Percentiles rank a stretch among this genome's conserved stretches.
Evolutionary conservation across 345 rosid genomes (phyloP).

Genomic region (Alliaria petiolata): DNA sequence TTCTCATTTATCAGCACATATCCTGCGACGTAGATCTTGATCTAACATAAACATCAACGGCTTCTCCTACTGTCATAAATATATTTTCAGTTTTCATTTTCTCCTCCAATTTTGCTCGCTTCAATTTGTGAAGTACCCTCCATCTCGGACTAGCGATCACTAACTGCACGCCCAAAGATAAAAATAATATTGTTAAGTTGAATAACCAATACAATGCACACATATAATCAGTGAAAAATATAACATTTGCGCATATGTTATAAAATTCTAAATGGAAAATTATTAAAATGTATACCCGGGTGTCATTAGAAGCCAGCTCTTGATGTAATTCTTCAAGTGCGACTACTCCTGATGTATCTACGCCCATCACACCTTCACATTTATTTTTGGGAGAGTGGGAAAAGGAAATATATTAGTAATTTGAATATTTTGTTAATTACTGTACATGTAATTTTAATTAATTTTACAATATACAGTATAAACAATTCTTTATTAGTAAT

Average conservation of each 20-base stretch:
- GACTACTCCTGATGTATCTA: constrained; percentile 69
- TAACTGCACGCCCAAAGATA: constrained; percentile 37
- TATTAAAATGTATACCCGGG: constrained; percentile 35
- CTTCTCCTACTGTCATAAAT: constrained; percentile 59
- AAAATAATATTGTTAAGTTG: background rate
- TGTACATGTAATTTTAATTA: background rate
- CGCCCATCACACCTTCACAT: constrained; percentile 51
- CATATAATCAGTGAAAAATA: background rate
- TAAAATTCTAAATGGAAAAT: background rate
- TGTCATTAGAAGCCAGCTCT: constrained; percentile 42
- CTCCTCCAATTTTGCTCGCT: constrained; percentile 47
- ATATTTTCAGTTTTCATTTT: constrained; percentile 43
- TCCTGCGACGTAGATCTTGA: constrained; percentile 4
- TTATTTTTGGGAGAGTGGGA: background rate
- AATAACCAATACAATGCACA: background rate
- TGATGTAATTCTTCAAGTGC: constrained; percentile 71
- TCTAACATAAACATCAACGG: constrained; percentile 34
- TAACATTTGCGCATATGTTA: background rate
- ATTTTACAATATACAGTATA: background rate
- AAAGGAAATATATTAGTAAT: background rate
- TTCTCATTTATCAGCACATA: constrained; percentile 19
- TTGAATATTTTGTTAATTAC: background rate
- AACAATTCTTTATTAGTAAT: background rate
- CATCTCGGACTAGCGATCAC: constrained; percentile 57
- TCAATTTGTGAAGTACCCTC: constrained; percentile 69